phyloP scores from a whole-genome alignment of 495 filamentous ascomycete genomes.

The Endocarpon pusillum region DNA sequence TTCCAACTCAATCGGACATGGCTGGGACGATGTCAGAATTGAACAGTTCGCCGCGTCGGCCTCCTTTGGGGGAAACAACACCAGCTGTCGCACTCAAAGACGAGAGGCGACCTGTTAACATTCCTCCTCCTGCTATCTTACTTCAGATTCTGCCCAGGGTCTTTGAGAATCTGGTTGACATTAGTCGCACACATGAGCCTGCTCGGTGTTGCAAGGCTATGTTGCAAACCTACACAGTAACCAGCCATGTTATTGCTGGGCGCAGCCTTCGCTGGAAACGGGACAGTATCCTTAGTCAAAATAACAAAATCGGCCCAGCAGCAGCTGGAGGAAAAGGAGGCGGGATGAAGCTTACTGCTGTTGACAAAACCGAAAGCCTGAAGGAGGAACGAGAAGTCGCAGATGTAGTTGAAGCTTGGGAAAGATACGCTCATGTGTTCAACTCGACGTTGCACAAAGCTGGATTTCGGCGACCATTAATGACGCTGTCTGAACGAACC shows the following conservation, averaged over 20 bases:
- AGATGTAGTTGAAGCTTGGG: slow-evolving; percentile 61
- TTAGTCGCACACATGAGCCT: too few relatives aligned
- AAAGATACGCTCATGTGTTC: slow-evolving; percentile 23
- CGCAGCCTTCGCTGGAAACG: slow-evolving; percentile 79
- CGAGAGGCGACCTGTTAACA: slow-evolving; percentile 52
- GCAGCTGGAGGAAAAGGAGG: slow-evolving; percentile 40
- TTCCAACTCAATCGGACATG: too few relatives aligned
- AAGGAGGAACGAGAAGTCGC: slow-evolving; percentile 78
- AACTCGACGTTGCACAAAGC: slow-evolving; percentile 24
- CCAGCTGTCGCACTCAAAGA: too few relatives aligned
- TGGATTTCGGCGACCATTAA: slow-evolving; percentile 40
- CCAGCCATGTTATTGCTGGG: slow-evolving; percentile 68
- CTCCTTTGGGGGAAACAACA: too few relatives aligned
- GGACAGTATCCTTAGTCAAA: slow-evolving; percentile 67
- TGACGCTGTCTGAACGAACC: slow-evolving; percentile 3
- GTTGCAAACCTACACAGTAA: slow-evolving; percentile 42
- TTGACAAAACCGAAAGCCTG: slow-evolving; percentile 61
- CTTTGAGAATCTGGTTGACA: slow-evolving; percentile 35
- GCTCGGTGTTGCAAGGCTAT: slow-evolving; percentile 21
- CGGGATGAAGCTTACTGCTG: slow-evolving; percentile 78
- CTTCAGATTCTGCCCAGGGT: slow-evolving; percentile 55
- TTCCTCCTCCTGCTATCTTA: slow-evolving; percentile 74
- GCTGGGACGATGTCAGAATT: too few relatives aligned
- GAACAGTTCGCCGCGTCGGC: too few relatives aligned
- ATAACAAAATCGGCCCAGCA: slow-evolving; percentile 68